Evolutionary conservation across 192 early-diverging fungal genomes (phyloP).

Genomic region (Pilobolus umbonatus): DNA sequence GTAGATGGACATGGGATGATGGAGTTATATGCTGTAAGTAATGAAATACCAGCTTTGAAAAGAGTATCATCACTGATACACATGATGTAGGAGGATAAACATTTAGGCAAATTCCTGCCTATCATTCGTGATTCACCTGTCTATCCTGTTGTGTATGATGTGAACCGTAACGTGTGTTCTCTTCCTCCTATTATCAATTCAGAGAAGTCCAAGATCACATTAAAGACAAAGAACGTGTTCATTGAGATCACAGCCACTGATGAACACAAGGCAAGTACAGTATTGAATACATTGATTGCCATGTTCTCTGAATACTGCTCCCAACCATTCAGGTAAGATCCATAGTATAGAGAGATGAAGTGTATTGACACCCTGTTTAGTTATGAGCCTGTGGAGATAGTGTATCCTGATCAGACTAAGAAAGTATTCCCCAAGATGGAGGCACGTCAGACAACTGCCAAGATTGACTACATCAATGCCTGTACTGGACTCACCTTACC

Average conservation of each 20-base stretch:
- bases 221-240: constrained; percentile 92
- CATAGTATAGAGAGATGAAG: not conserved
- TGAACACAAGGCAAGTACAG: constrained; percentile 89
- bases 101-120: constrained; percentile 83
- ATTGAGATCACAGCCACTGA: constrained; percentile 99
- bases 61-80: not conserved
- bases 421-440: constrained; percentile 72
- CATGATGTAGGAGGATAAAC: constrained; percentile 70
- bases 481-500: constrained; percentile 71
- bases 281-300: constrained; percentile 88
- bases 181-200: constrained; percentile 99
- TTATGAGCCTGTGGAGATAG: constrained; percentile 88
- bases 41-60: not conserved
- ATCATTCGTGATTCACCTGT: constrained; percentile 90
- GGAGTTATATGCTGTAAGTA: constrained; percentile 74
- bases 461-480: constrained; percentile 84
- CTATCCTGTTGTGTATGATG: constrained; percentile 90
- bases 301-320: constrained; percentile 96
- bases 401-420: constrained; percentile 73
- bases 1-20: constrained; percentile 90
- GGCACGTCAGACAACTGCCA: constrained; percentile 63
- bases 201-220: constrained; percentile 94
- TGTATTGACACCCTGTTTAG: constrained; percentile 33
- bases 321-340: constrained; percentile 81
- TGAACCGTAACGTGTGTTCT: constrained; percentile 79